These are phyloP conservation scores for Mrakia hoshinonis DNA, from an alignment of 768 basidiomycete genomes.

Conservation along the genomic window DNA sequence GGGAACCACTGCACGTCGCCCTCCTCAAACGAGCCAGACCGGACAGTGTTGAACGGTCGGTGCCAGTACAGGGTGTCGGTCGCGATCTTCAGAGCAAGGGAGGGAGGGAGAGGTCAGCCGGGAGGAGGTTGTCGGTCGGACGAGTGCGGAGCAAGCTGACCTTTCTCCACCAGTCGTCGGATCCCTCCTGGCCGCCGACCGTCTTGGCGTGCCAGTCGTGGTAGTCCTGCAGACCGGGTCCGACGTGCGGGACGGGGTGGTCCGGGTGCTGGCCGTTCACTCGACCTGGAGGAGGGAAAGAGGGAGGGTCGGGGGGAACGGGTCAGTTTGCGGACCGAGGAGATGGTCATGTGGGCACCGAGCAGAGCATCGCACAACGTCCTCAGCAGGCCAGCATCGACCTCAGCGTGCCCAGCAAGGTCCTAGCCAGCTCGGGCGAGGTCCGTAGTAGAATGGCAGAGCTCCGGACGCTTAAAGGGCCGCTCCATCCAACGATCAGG, in stretches of 20 bases:
- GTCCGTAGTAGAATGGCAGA: too few species aligned
- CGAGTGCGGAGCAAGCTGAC: slow-evolving; percentile 40
- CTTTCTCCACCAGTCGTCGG: slow-evolving; percentile 83
- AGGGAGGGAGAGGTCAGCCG: too few species aligned
- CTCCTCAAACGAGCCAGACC: slow-evolving; percentile 67
- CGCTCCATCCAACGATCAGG: too few species aligned
- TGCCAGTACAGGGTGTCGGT: slow-evolving; percentile 74
- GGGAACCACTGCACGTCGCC: slow-evolving; percentile 44
- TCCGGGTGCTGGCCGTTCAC: slow-evolving; percentile 49
- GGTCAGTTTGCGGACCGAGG: slow-evolving; percentile 8
- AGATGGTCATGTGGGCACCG: neutral
- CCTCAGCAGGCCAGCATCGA: neutral
- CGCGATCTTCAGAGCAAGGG: slow-evolving; percentile 45
- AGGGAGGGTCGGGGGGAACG: neutral
- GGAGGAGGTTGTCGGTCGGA: neutral
- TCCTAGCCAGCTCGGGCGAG: neutral
- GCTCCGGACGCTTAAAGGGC: too few species aligned
- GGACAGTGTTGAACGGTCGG: slow-evolving; percentile 76
- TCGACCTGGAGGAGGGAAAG: slow-evolving; percentile 50
- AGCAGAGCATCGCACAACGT: too few species aligned
- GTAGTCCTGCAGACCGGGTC: slow-evolving; percentile 71
- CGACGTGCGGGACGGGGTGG: slow-evolving; percentile 63
- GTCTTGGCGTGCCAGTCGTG: slow-evolving; percentile 57
- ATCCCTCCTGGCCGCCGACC: slow-evolving; percentile 53
- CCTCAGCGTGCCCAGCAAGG: neutral